Evolutionary conservation across 2,329 filamentous ascomycete genomes (phyloP).

Genomic region (Nemania diffusa): DNA sequence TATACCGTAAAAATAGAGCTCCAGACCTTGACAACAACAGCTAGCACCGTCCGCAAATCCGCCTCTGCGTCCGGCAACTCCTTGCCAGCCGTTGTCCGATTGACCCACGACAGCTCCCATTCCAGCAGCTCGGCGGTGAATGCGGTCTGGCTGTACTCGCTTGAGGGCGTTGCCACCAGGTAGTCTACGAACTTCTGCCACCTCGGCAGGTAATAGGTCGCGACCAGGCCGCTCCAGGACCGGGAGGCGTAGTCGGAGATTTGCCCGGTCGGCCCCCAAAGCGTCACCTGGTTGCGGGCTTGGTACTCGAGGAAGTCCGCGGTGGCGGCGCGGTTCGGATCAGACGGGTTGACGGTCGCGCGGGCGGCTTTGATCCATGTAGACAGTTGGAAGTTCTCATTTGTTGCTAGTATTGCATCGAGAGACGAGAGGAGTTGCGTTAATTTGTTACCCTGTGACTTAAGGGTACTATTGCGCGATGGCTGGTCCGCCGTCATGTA

Average conservation of each 20-base stretch:
- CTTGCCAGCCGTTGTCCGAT: slow-evolving; percentile 22
- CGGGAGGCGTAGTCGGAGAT: slow-evolving; percentile 35
- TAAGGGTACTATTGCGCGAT: slow-evolving; percentile 1
- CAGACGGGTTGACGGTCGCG: slow-evolving; percentile 23
- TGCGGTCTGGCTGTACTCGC: slow-evolving; percentile 28
- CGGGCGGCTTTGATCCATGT: slow-evolving; percentile 35
- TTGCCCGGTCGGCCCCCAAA: slow-evolving; percentile 36
- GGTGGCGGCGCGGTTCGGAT: slow-evolving; percentile 19
- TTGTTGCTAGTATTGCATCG: slow-evolving; percentile 33
- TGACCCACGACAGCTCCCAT: slow-evolving; percentile 33
- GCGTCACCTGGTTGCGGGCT: slow-evolving; percentile 37
- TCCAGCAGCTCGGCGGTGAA: slow-evolving; percentile 28
- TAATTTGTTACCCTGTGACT: slow-evolving; percentile 26
- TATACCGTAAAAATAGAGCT: slow-evolving; percentile 15
- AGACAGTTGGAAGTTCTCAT: slow-evolving; percentile 31
- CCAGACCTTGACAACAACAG: neutral
- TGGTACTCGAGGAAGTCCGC: slow-evolving; percentile 39
- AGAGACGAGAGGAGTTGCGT: slow-evolving; percentile 28
- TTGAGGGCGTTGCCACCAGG: slow-evolving; percentile 28
- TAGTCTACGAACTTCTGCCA: slow-evolving; percentile 38
- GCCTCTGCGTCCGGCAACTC: neutral
- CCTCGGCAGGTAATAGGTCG: slow-evolving; percentile 33
- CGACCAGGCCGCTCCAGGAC: slow-evolving; percentile 35
- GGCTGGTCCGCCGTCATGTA: slow-evolving; percentile 14
- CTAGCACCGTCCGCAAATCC: slow-evolving; percentile 13